These are phyloP conservation scores for Davidsoniella virescens DNA, from an alignment of 2,329 filamentous ascomycete genomes.

Conservation along the genomic window DNA sequence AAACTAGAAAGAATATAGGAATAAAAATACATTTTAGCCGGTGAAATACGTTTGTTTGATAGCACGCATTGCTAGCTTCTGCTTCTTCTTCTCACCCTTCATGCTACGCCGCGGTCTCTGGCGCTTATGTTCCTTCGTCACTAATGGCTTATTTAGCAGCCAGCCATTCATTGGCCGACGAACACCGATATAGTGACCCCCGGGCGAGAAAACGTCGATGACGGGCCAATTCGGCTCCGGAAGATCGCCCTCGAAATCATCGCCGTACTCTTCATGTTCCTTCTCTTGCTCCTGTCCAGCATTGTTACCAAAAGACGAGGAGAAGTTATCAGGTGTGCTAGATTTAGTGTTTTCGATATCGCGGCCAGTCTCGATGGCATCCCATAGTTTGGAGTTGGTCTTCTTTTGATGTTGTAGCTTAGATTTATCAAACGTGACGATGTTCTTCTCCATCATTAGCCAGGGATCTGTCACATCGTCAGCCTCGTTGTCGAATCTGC, in stretches of 20 bases:
- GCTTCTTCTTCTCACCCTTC: conserved; percentile 41
- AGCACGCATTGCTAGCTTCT: conserved; percentile 23
- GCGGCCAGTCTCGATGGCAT: conserved; percentile 12
- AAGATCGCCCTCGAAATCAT: background rate
- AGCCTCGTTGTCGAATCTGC: background rate
- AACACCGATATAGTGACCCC: conserved; percentile 60
- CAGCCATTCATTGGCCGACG: conserved; percentile 57
- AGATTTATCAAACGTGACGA: too few species aligned
- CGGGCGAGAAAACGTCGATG: conserved; percentile 72
- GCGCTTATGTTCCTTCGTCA: conserved; percentile 31
- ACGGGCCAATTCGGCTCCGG: conserved; percentile 36
- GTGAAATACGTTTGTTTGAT: conserved; percentile 9
- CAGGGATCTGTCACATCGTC: too few species aligned
- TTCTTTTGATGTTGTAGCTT: conserved; percentile 6
- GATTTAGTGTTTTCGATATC: conserved; percentile 12
- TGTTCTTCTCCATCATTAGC: too few species aligned
- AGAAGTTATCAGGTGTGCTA: background rate
- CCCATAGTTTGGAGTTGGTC: conserved; percentile 11
- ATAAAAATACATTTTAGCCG: background rate
- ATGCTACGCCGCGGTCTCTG: conserved; percentile 52
- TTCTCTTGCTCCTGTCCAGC: background rate
- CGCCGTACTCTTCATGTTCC: background rate
- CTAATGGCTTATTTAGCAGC: conserved; percentile 39
- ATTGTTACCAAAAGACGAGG: too few species aligned
- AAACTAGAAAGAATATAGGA: background rate